Conservation (phyloP, 768 basidiomycete genomes). For the Boletus coccyginus region DNA sequence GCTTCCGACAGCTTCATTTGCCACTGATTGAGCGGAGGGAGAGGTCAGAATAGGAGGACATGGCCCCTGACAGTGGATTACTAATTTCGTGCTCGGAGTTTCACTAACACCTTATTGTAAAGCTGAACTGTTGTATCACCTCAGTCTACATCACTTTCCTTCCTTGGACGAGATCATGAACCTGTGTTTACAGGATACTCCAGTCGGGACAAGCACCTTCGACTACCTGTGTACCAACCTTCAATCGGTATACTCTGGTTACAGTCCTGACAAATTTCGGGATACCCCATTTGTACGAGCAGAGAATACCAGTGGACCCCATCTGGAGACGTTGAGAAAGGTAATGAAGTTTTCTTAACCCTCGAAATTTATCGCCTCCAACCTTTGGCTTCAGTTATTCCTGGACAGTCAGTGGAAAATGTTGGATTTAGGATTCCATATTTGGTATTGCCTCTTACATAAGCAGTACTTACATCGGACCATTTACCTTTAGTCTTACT, state of each 20-base stretch:
- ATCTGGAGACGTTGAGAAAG: background rate
- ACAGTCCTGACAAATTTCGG: slow-evolving; percentile 52
- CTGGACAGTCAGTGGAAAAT: slow-evolving; percentile 38
- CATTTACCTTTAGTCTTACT: no score
- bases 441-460: no score
- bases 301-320: background rate
- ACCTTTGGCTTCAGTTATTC: background rate
- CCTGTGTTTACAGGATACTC: slow-evolving; percentile 41
- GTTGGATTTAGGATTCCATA: no score
- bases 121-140: background rate
- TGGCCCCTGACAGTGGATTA: background rate
- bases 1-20: slow-evolving; percentile 63
- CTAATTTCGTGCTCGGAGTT: no score
- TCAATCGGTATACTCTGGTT: background rate
- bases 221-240: slow-evolving; percentile 53
- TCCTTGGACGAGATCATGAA: slow-evolving; percentile 59
- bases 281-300: slow-evolving; percentile 1
- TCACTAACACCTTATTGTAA: no score
- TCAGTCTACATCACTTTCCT: slow-evolving; percentile 40
- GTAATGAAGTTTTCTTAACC: slow-evolving; percentile 26
- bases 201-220: slow-evolving; percentile 55
- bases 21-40: slow-evolving; percentile 84
- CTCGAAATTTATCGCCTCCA: slow-evolving; percentile 20
- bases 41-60: slow-evolving; percentile 57
- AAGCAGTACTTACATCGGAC: no score